Evolutionary conservation across 768 basidiomycete genomes (phyloP).

Genomic region (Pulveroboletus sp.): DNA sequence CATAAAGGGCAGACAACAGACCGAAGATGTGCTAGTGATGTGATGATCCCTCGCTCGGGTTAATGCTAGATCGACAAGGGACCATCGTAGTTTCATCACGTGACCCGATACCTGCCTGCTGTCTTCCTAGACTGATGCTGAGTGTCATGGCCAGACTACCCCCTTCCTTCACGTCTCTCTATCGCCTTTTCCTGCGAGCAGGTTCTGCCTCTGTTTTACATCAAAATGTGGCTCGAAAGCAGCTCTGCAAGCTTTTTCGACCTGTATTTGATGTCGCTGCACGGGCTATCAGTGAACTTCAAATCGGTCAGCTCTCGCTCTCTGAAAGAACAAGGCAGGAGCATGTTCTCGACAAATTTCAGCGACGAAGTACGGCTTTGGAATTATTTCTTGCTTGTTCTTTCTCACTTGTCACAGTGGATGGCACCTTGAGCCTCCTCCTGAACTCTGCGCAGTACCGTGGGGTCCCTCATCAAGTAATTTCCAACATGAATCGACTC

Average conservation of each 20-base stretch:
- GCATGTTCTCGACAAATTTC: slow-evolving; percentile 49
- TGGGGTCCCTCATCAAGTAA: slow-evolving; percentile 56
- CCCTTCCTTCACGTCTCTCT: slow-evolving; percentile 47
- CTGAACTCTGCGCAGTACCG: slow-evolving; percentile 58
- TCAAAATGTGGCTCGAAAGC: slow-evolving; percentile 38
- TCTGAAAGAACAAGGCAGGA: slow-evolving; percentile 30
- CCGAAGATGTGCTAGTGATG: not conserved
- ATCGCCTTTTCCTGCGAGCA: slow-evolving; percentile 55
- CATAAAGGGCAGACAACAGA: not conserved
- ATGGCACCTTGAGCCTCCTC: slow-evolving; percentile 59
- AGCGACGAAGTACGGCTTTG: slow-evolving; percentile 44
- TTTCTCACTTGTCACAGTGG: slow-evolving; percentile 44
- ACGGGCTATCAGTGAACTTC: slow-evolving; percentile 37
- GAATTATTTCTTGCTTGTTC: not conserved
- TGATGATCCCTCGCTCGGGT: not conserved
- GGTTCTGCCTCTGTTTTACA: slow-evolving; percentile 56
- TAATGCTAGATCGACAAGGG: slow-evolving; percentile 4
- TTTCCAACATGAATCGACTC: slow-evolving; percentile 46
- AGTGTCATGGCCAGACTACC: slow-evolving; percentile 22
- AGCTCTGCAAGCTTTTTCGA: slow-evolving; percentile 47
- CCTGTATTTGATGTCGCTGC: slow-evolving; percentile 53
- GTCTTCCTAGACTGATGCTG: no score
- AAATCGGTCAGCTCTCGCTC: slow-evolving; percentile 24
- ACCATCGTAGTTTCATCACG: no score
- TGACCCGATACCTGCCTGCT: no score